A percentile compares a stretch with the other conserved stretches of the same genome.
Evolutionary conservation across 75 land plant genomes (phyloP).

Genomic region (Sequoia sempervirens): DNA sequence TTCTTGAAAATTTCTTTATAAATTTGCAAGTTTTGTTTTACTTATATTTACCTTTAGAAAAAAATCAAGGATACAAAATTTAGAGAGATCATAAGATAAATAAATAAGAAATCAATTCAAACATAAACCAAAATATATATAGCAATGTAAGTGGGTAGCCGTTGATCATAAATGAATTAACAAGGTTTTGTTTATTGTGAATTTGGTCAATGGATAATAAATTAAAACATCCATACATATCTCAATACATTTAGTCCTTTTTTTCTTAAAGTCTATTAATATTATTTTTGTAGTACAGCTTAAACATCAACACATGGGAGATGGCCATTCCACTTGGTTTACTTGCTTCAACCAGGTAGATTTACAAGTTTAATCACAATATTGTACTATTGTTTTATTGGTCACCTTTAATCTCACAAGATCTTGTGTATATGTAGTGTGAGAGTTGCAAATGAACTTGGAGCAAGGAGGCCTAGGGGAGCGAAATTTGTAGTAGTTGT

Average conservation of each 20-base stretch:
- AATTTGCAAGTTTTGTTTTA: too few species aligned
- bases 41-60: too few species aligned
- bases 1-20: too few species aligned
- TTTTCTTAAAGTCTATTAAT: background rate
- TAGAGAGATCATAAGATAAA: too few species aligned
- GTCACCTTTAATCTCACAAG: background rate
- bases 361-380: background rate
- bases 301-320: constrained; percentile 31
- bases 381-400: background rate
- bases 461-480: constrained; percentile 38
- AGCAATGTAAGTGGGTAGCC: too few species aligned
- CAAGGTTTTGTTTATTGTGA: background rate
- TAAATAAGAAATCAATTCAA: too few species aligned
- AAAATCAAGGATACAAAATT: too few species aligned
- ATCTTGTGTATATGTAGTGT: constrained; percentile 23
- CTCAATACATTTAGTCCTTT: too few species aligned
- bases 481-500: constrained; percentile 33
- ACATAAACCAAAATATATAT: too few species aligned
- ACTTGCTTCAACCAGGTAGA: constrained; percentile 39
- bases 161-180: background rate
- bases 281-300: constrained; percentile 15
- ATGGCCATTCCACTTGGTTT: constrained; percentile 34
- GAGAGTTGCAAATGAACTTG: constrained; percentile 55
- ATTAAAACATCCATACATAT: too few species aligned
- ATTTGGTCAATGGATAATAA: too few species aligned